Base-by-base conservation (phyloP, 1,284 basidiomycete species). In the Tylopilus sp. region DNA sequence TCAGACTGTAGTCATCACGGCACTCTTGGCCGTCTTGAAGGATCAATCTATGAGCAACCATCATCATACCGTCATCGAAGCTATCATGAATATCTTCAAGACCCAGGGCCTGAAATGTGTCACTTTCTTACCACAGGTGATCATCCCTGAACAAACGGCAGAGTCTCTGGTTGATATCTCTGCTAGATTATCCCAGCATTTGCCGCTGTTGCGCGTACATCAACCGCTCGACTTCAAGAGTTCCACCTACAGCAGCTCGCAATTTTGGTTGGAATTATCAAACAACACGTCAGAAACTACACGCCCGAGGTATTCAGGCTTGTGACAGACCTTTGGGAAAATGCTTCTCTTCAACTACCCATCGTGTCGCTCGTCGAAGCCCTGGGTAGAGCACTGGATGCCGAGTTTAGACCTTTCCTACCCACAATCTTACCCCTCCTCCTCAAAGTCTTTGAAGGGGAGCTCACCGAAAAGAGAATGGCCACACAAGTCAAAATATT, bases 21-120 rank as follows among this genome's bases (percentile, higher is more conserved):
- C 93, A 2, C 77, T 99, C 19, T 79, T 99, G 40, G 81, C 82
- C 44, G 92, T 99, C 48, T 73, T 99, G 56, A 90, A 88, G 63
- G 97, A 98, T 63, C 85, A 90, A 49, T 86, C 92, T 6, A 75
- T 96, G 55, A 87, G 79, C 61, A 83, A 77, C 54, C 86, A 94
- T 60, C 94, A 98, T 60, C 86, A 93, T 68, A 92, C 86, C 39
- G 96, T 96, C 51, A 96, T 99, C 56, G 95, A 99, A 68, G 95
- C 96, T 2, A 90, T 99, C 61, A 99, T 99, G 92, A 92, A 95
- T 52, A 98, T 99, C 55, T 99, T 99, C 80, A 94, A 96, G 70
- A 98, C 95, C 0, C 94, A 99, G 66, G 92, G 97, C 8, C 73
- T 99, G 61, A 94, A 95, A 75, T 98, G 95, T 67, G 95, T 97